phyloP scores from a whole-genome alignment of 805 yeast species.

The Candida adriatica region DNA sequence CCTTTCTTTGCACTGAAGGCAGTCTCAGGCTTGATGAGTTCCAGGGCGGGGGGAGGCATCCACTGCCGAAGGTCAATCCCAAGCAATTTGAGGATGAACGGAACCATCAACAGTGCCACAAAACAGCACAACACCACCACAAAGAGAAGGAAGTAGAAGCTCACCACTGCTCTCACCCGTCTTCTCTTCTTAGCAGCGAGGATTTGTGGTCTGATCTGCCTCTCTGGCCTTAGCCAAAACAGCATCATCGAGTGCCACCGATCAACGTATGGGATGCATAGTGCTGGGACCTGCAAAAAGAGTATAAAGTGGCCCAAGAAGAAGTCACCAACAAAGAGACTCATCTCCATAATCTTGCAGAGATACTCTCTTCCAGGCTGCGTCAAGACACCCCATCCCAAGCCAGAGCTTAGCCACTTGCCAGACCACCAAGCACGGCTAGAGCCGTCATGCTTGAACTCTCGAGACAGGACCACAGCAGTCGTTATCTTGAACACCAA shows the following conservation, averaged over 20 bases:
- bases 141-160: conserved; percentile 31
- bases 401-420: conserved; percentile 49
- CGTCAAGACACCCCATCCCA: conserved; percentile 46
- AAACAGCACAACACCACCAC: conserved; percentile 25
- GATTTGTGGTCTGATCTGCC: conserved; percentile 41
- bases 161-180: conserved; percentile 30
- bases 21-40: conserved; percentile 39
- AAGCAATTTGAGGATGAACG: conserved; percentile 30
- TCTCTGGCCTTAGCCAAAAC: conserved; percentile 50
- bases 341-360: conserved; percentile 52
- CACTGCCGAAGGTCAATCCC: conserved; percentile 33
- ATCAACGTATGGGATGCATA: conserved; percentile 50
- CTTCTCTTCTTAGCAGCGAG: conserved; percentile 37
- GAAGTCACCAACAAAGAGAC: conserved; percentile 49
- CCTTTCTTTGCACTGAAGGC: conserved; percentile 14
- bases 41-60: conserved; percentile 30
- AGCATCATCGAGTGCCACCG: conserved; percentile 53
- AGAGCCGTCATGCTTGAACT: conserved; percentile 43
- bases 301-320: conserved; percentile 46
- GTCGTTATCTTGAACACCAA: conserved; percentile 41
- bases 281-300: conserved; percentile 44
- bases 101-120: conserved; percentile 31
- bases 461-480: conserved; percentile 44
- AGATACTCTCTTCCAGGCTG: conserved; percentile 53
- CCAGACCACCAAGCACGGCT: conserved; percentile 72